Percentiles rank a stretch among this genome's conserved stretches.
Conservation (phyloP, 306 rosid genomes). For the Sindora glabra region DNA sequence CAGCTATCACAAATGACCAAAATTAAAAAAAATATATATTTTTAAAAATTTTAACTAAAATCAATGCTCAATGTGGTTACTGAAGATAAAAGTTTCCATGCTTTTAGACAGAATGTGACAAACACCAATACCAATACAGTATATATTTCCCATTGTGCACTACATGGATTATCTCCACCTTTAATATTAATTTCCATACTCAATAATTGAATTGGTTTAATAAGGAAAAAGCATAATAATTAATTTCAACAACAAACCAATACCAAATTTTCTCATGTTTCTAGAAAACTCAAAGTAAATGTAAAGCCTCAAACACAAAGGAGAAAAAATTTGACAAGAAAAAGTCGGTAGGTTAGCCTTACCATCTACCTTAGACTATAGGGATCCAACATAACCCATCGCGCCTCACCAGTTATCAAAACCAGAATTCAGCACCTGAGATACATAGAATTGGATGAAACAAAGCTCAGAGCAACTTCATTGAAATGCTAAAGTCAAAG, state of each 20-base stretch:
- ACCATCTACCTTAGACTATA: slow-evolving; percentile 79
- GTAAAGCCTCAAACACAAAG: too few relatives aligned
- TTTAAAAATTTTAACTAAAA: too few relatives aligned
- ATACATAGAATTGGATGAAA: background rate
- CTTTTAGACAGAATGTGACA: background rate
- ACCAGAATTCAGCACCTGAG: background rate
- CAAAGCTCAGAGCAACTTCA: slow-evolving; percentile 13
- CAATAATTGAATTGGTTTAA: background rate
- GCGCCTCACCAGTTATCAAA: background rate
- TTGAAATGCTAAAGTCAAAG: slow-evolving; percentile 28
- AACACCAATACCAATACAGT: too few relatives aligned
- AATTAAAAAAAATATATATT: too few relatives aligned
- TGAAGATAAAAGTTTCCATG: background rate
- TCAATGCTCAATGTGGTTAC: background rate
- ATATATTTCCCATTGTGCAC: background rate
- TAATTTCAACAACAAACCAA: background rate
- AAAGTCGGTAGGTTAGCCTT: slow-evolving; percentile 14
- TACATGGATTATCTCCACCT: background rate
- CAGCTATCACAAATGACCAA: too few relatives aligned
- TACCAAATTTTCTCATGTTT: background rate
- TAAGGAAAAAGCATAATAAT: background rate
- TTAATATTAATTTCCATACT: background rate
- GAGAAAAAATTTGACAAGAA: too few relatives aligned
- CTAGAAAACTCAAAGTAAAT: background rate
- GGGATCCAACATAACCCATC: slow-evolving; percentile 95